Evolutionary conservation across 1,284 basidiomycete genomes (phyloP).

Genomic region (Malassezia japonica): DNA sequence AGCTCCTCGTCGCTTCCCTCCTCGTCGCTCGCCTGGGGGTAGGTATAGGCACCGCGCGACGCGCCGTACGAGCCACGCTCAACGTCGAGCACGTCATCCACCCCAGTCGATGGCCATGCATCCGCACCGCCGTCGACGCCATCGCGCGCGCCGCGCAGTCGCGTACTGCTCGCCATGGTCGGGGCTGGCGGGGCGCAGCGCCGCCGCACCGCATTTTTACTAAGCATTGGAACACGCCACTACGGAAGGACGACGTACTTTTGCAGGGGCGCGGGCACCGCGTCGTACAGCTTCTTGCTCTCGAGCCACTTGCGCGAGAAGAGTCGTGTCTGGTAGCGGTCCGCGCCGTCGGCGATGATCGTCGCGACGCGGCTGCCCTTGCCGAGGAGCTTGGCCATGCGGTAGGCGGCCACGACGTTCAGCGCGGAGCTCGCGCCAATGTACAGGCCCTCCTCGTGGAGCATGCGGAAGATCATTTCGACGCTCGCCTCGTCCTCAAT

Average conservation of each 20-base stretch:
- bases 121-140: background rate
- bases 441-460: conserved; percentile 89
- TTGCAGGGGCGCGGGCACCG: conserved; percentile 73
- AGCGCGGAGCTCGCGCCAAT: conserved; percentile 90
- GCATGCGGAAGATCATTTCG: conserved; percentile 80
- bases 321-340: conserved; percentile 87
- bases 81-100: no score
- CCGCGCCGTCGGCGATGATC: conserved; percentile 86
- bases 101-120: no score
- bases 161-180: background rate
- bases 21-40: no score
- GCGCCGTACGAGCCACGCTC: no score
- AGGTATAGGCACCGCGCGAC: no score
- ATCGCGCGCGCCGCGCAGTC: background rate
- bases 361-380: conserved; percentile 73
- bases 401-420: conserved; percentile 85
- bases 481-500: conserved; percentile 85
- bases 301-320: conserved; percentile 93
- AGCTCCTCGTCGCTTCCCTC: no score
- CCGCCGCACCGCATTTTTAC: no score
- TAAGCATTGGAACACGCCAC: no score
- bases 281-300: conserved; percentile 66
- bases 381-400: conserved; percentile 76
- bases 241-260: conserved; percentile 72
- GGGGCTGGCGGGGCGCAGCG: no score